These are phyloP conservation scores for Calonectria hongkongensis DNA, from an alignment of 2,329 filamentous ascomycete genomes.

Conservation along the genomic window DNA sequence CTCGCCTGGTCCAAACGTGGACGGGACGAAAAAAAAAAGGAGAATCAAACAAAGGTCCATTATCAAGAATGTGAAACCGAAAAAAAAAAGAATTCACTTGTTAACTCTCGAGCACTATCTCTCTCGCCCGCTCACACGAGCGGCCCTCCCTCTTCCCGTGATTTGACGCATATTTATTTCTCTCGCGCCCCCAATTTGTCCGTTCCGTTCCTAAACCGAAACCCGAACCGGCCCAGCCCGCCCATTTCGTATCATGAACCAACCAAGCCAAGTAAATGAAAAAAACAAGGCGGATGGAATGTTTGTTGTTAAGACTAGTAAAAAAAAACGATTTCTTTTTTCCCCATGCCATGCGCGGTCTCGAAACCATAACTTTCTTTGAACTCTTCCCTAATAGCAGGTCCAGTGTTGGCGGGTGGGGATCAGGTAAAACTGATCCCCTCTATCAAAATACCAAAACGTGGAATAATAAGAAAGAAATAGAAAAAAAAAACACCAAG, in stretches of 20 bases:
- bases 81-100: too few relatives aligned
- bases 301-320: neutral
- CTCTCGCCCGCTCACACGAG: constrained; percentile 9
- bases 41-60: constrained; percentile 28
- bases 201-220: constrained; percentile 30
- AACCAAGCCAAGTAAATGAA: constrained; percentile 4
- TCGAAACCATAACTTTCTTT: constrained; percentile 29
- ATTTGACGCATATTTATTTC: constrained; percentile 16
- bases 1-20: constrained; percentile 5
- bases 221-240: constrained; percentile 5
- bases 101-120: too few relatives aligned
- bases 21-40: neutral
- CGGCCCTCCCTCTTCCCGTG: neutral
- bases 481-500: constrained; percentile 19
- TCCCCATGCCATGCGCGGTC: constrained; percentile 20
- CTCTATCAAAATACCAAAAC: constrained; percentile 44
- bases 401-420: constrained; percentile 54
- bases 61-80: constrained; percentile 33
- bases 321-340: neutral
- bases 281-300: neutral
- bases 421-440: constrained; percentile 38
- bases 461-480: constrained; percentile 12
- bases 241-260: constrained; percentile 17
- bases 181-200: constrained; percentile 15
- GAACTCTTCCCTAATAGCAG: constrained; percentile 40